phyloP scores from a whole-genome alignment of 1,284 basidiomycete species.

The Pseudozyma sp. region DNA sequence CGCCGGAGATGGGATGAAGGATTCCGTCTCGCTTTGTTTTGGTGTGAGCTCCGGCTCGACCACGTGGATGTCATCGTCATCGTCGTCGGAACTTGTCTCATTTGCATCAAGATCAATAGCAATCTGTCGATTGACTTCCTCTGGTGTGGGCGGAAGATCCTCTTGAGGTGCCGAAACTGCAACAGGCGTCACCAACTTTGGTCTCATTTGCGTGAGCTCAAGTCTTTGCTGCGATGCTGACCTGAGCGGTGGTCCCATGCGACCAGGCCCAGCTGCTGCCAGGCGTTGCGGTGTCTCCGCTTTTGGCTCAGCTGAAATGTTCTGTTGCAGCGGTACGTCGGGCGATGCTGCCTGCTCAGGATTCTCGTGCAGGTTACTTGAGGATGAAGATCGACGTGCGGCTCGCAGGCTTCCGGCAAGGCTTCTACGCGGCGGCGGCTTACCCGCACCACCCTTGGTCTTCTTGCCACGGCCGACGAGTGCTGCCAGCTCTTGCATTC shows the following conservation, averaged over 20 bases:
- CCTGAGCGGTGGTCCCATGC: conserved; percentile 39
- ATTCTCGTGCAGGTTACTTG: conserved; percentile 18
- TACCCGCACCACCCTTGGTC: background rate
- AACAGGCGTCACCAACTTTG: conserved; percentile 4
- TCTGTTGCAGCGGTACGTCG: conserved; percentile 1
- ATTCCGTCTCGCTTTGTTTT: background rate
- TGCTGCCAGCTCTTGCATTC: conserved; percentile 45
- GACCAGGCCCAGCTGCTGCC: background rate
- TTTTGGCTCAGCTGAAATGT: background rate
- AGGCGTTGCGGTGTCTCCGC: conserved; percentile 3
- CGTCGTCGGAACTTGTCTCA: background rate
- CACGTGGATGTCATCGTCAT: conserved; percentile 13
- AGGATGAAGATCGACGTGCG: conserved; percentile 33
- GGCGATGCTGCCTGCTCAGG: conserved; percentile 7
- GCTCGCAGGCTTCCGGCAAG: conserved; percentile 42
- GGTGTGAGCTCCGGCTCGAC: conserved; percentile 9
- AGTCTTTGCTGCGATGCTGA: conserved; percentile 44
- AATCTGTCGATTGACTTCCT: conserved; percentile 42
- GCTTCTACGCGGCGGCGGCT: conserved; percentile 40
- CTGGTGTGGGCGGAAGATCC: conserved; percentile 31
- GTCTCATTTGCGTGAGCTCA: conserved; percentile 13
- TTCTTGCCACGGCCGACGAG: conserved; percentile 26
- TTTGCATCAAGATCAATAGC: conserved; percentile 13
- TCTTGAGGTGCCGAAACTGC: conserved; percentile 12
- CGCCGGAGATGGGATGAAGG: background rate